Conservation (phyloP, 2,329 filamentous ascomycete genomes). For the Waltergamsia citrina region DNA sequence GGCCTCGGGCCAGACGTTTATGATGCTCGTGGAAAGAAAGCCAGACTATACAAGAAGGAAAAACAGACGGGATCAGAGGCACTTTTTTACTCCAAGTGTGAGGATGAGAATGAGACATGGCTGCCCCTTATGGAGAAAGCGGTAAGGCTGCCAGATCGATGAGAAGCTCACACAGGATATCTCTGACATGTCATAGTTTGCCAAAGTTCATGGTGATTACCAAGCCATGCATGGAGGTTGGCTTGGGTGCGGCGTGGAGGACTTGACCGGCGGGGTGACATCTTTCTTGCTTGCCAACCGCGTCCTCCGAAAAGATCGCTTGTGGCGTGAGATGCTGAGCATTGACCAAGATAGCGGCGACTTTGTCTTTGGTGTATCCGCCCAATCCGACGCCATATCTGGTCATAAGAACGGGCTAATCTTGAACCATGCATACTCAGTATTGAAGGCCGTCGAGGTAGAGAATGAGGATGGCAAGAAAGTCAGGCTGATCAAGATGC, state of each 20-base stretch:
- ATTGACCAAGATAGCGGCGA: conserved; percentile 43
- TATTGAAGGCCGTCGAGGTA: conserved; percentile 35
- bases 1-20: conserved; percentile 24
- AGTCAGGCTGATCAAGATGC: conserved; percentile 30
- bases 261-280: conserved; percentile 46
- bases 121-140: conserved; percentile 65
- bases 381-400: conserved; percentile 11
- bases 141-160: conserved; percentile 8
- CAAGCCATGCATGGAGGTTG: conserved; percentile 58
- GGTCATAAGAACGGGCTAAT: conserved; percentile 28
- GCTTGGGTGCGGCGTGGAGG: conserved; percentile 40
- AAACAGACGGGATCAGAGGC: conserved; percentile 61
- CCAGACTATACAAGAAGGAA: conserved; percentile 49
- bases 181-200: conserved; percentile 30
- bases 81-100: conserved; percentile 61
- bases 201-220: conserved; percentile 69
- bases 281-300: conserved; percentile 45
- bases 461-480: conserved; percentile 27
- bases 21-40: conserved; percentile 36
- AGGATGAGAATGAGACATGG: conserved; percentile 64
- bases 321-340: conserved; percentile 60
- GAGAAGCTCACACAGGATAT: neutral
- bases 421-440: conserved; percentile 39
- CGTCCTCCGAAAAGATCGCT: conserved; percentile 55
- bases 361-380: conserved; percentile 47